Conservation (phyloP, 495 filamentous ascomycete genomes). For the Daldinia caldariorum region DNA sequence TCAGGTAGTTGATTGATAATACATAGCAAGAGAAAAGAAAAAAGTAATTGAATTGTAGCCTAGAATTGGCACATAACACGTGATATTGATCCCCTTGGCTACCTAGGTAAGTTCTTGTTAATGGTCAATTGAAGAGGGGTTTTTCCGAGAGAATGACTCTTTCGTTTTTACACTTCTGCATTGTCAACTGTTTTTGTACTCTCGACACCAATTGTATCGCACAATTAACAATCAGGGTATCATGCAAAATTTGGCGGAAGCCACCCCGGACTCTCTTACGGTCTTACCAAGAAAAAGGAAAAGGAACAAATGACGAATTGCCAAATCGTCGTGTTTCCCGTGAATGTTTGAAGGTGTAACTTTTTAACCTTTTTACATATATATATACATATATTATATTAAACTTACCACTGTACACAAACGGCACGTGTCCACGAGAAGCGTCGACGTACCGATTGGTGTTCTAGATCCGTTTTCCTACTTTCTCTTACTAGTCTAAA, state of each 20-base stretch:
- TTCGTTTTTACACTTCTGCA: slow-evolving; percentile 35
- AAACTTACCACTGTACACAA: too few species aligned
- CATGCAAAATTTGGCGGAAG: not conserved
- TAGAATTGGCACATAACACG: slow-evolving; percentile 18
- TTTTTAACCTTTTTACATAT: slow-evolving; percentile 10
- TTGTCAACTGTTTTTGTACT: not conserved
- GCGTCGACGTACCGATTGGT: too few species aligned
- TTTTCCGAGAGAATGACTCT: slow-evolving; percentile 10
- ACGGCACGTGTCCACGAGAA: slow-evolving; percentile 20
- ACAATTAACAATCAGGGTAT: not conserved
- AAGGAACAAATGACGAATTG: slow-evolving; percentile 5
- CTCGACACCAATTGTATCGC: not conserved
- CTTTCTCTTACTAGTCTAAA: slow-evolving; percentile 6
- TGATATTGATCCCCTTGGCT: slow-evolving; percentile 23
- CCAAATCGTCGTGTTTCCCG: slow-evolving; percentile 19
- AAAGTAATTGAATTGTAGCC: not conserved
- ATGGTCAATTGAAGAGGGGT: slow-evolving; percentile 27
- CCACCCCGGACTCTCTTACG: not conserved
- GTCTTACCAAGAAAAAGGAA: not conserved
- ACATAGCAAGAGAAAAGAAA: not conserved
- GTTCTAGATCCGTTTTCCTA: slow-evolving; percentile 27
- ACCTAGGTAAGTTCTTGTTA: not conserved
- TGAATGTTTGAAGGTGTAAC: not conserved
- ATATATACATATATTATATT: too few species aligned
- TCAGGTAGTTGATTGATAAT: not conserved